phyloP scores from a whole-genome alignment of 768 basidiomycete species.

The Russula abietina region DNA sequence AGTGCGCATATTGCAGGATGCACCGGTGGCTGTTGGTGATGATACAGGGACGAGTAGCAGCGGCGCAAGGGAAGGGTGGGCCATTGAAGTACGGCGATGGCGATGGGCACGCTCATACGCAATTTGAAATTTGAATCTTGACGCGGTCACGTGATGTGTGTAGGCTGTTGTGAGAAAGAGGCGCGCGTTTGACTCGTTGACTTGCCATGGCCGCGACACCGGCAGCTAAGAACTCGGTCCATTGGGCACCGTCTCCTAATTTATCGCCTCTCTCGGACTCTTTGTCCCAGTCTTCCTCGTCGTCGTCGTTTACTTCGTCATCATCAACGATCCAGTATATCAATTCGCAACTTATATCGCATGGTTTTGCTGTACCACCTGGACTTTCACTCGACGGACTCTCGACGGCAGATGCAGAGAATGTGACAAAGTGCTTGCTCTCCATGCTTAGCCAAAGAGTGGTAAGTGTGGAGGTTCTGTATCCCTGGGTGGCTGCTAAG shows the following conservation, averaged over 20 bases:
- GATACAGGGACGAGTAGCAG: conserved; percentile 17
- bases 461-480: conserved; percentile 41
- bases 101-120: conserved; percentile 24
- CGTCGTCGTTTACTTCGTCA: conserved; percentile 36
- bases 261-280: conserved; percentile 31
- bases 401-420: conserved; percentile 47
- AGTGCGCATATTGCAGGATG: conserved; percentile 28
- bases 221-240: conserved; percentile 42
- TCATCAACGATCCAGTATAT: conserved; percentile 65
- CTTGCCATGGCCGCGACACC: neutral
- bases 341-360: conserved; percentile 75
- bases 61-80: conserved; percentile 31
- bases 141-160: conserved; percentile 17
- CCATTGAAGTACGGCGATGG: conserved; percentile 31
- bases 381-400: conserved; percentile 67
- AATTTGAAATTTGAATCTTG: neutral
- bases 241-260: conserved; percentile 42
- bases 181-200: neutral
- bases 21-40: neutral
- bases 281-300: conserved; percentile 43
- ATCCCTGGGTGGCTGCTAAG: neutral
- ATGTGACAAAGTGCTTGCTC: conserved; percentile 67
- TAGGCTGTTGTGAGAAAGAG: neutral
- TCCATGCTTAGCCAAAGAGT: conserved; percentile 70
- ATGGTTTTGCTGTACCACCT: conserved; percentile 61